Evolutionary conservation across 176 grass and related monocot genomes (phyloP), one percentile per base, ranked within the genome.

Genomic region (Zea mays): DNA sequence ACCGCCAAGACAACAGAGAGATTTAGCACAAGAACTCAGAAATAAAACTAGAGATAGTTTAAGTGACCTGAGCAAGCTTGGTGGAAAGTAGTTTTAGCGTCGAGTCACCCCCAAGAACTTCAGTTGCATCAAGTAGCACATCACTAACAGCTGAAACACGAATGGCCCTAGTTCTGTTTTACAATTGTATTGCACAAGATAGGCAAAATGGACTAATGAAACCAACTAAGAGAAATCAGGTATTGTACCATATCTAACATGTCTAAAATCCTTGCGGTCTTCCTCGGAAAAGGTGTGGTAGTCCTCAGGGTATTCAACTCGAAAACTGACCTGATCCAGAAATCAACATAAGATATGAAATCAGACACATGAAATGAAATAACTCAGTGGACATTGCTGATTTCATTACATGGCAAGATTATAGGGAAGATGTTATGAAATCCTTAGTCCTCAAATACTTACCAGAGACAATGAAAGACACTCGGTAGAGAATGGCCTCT

Each of bases 201-300:
- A 73, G 19, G 21, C n/a, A 74, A 82, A 43, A 72, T 70, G 62
- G 33, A 85, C 63, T 51, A 57, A 89, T 21, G 47, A 79, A 75
- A 82, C 59, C 38, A 19, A 47, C 60, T 78, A 63, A 75, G 50
- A 75, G 20, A 75, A 83, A 65, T 55, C 37, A 72, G 40, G 46
- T 41, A 70, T 57, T 20, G 65, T 69, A 99, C 96, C 92, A 43
- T 89, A 95, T 99, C 96, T 88, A 73, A 75, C 72, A 83, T 99
- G 88, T 75, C 89, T 99, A 59, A 99, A 99, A 92, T 99, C 96
- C 83, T 85, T 94, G 44, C 84, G 78, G 61, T 99, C 92, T 83
- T 99, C 96, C 67, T 99, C 90, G 15, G 96, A 95, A 74, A 95
- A 87, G 43, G 84, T 83, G 36, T 81, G 63, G 50, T 89, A 99